These are phyloP conservation scores for Clonostachys rhizophaga DNA, from an alignment of 2,329 filamentous ascomycete species.

Conservation along the genomic window DNA sequence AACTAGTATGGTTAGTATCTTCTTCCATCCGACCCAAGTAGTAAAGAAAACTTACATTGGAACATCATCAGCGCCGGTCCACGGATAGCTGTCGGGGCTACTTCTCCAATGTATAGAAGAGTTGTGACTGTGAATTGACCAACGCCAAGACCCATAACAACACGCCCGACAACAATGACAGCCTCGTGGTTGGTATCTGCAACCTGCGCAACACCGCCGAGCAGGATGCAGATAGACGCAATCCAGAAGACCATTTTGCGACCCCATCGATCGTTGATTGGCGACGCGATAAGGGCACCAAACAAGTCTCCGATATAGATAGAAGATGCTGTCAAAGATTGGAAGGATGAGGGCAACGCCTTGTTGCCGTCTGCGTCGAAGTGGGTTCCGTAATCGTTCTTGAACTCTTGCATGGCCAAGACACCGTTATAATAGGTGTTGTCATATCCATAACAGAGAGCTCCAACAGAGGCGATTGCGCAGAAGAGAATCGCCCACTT, in stretches of 20 bases:
- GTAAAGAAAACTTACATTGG: conserved; percentile 10
- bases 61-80: conserved; percentile 21
- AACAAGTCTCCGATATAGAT: conserved; percentile 32
- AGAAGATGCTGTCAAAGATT: conserved; percentile 25
- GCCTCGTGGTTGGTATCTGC: conserved; percentile 8
- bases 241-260: conserved; percentile 24
- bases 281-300: conserved; percentile 23
- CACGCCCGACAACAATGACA: conserved; percentile 11
- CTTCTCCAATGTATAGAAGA: conserved; percentile 15
- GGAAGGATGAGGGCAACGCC: conserved; percentile 15
- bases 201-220: conserved; percentile 10
- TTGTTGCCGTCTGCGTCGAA: conserved; percentile 8
- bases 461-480: conserved; percentile 13
- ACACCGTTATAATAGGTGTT: conserved; percentile 17
- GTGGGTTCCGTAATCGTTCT: conserved; percentile 14
- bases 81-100: conserved; percentile 16
- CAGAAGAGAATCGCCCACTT: conserved; percentile 20
- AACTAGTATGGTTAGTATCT: conserved; percentile 7
- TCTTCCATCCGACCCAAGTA: neutral
- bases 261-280: conserved; percentile 27
- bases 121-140: conserved; percentile 13
- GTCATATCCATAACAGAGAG: conserved; percentile 10
- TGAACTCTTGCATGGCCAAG: conserved; percentile 18
- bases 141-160: conserved; percentile 12
- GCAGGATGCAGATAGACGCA: conserved; percentile 22